Conservation (phyloP, 768 basidiomycete genomes). For the Cyclocybe cylindracea region DNA sequence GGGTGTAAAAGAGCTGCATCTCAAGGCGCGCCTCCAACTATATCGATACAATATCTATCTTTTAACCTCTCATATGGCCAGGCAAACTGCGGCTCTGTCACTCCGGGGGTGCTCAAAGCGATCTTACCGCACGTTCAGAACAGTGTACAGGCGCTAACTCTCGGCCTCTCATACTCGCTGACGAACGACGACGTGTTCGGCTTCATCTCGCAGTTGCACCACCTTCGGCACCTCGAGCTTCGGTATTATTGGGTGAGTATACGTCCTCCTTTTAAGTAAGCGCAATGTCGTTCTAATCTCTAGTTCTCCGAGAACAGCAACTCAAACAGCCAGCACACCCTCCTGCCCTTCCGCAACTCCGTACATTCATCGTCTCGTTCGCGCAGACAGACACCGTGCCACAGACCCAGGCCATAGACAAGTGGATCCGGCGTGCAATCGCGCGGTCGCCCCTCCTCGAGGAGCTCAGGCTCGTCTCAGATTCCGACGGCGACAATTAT, state of each 20-base stretch:
- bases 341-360: conserved; percentile 22
- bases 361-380: conserved; percentile 25
- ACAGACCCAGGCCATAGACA: conserved; percentile 33
- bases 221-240: conserved; percentile 40
- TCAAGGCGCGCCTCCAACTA: conserved; percentile 34
- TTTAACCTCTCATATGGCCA: conserved; percentile 17
- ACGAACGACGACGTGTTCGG: conserved; percentile 52
- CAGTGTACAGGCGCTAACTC: conserved; percentile 36
- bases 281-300: background rate
- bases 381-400: conserved; percentile 12
- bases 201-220: conserved; percentile 42
- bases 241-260: conserved; percentile 52
- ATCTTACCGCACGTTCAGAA: conserved; percentile 38
- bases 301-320: conserved; percentile 34
- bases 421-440: conserved; percentile 42
- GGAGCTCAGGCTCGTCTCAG: conserved; percentile 27
- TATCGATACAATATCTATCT: background rate
- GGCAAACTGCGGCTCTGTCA: conserved; percentile 66
- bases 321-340: conserved; percentile 30
- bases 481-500: conserved; percentile 21
- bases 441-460: conserved; percentile 32
- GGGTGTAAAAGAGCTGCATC: conserved; percentile 38
- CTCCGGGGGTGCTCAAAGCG: conserved; percentile 55
- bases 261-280: background rate
- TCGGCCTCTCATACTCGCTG: conserved; percentile 63